Evolutionary conservation across 805 yeast species (phyloP).

Genomic region (Myxozyma geophila): DNA sequence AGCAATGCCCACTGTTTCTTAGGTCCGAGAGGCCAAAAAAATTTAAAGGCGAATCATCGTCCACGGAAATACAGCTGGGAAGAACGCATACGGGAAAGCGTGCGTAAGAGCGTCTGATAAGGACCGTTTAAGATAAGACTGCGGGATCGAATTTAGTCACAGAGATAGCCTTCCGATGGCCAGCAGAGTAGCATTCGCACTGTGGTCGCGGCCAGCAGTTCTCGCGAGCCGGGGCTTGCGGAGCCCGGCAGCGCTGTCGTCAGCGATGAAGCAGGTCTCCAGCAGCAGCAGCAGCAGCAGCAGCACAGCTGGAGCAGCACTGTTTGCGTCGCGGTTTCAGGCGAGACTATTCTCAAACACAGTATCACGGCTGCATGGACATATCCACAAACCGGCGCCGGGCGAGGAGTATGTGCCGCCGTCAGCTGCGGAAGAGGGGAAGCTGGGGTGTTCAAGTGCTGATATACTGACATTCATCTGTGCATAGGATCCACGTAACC

Average conservation of each 20-base stretch:
- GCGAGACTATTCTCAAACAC: conserved; percentile 41
- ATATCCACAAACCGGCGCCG: conserved; percentile 83
- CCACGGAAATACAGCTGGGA: background rate
- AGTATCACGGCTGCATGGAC: conserved; percentile 64
- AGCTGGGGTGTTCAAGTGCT: background rate
- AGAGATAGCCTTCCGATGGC: background rate
- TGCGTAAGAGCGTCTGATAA: too few relatives aligned
- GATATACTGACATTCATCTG: background rate
- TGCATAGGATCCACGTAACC: conserved; percentile 61
- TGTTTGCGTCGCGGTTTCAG: background rate
- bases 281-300: background rate
- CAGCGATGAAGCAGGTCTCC: background rate
- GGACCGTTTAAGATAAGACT: too few relatives aligned
- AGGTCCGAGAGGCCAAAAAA: background rate
- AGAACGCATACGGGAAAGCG: background rate
- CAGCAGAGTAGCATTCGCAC: background rate
- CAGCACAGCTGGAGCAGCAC: background rate
- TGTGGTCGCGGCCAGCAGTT: background rate
- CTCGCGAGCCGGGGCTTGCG: background rate
- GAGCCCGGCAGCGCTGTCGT: background rate
- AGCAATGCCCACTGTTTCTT: background rate
- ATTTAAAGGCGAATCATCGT: background rate
- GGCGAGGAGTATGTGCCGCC: conserved; percentile 75
- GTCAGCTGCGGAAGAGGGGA: background rate
- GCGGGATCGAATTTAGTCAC: too few relatives aligned